Evolutionary conservation across 2,329 filamentous ascomycete genomes (phyloP).

Genomic region (Tolypocladium tropicale): DNA sequence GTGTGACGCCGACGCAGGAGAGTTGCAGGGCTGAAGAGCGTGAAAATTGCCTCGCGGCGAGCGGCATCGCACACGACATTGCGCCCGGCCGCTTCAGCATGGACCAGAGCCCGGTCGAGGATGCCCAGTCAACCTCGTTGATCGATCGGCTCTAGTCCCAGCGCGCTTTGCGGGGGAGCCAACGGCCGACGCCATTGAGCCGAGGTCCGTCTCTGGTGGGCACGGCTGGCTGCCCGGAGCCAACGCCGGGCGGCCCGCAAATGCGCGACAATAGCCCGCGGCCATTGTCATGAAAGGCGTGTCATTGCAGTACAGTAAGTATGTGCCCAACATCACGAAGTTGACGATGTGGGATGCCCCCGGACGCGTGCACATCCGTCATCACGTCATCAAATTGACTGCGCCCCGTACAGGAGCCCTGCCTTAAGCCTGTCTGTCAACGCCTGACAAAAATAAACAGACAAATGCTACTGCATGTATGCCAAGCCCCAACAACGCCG

Average conservation of each 20-base stretch:
- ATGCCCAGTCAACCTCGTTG: neutral
- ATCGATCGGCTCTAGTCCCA: neutral
- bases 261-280: neutral
- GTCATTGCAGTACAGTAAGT: neutral
- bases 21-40: neutral
- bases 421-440: no score
- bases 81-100: neutral
- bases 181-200: neutral
- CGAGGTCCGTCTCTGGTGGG: conserved; percentile 3
- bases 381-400: neutral
- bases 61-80: neutral
- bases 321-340: neutral
- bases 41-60: neutral
- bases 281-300: no score
- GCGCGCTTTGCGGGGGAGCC: neutral
- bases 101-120: neutral
- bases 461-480: no score
- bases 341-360: neutral
- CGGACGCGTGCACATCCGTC: neutral
- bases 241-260: no score
- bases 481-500: neutral
- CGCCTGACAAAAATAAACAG: no score
- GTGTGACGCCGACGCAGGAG: neutral
- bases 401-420: no score
- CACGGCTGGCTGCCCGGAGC: no score